Conservation (phyloP, 2,329 filamentous ascomycete species). For the Chrysoporthe austroafricana region DNA sequence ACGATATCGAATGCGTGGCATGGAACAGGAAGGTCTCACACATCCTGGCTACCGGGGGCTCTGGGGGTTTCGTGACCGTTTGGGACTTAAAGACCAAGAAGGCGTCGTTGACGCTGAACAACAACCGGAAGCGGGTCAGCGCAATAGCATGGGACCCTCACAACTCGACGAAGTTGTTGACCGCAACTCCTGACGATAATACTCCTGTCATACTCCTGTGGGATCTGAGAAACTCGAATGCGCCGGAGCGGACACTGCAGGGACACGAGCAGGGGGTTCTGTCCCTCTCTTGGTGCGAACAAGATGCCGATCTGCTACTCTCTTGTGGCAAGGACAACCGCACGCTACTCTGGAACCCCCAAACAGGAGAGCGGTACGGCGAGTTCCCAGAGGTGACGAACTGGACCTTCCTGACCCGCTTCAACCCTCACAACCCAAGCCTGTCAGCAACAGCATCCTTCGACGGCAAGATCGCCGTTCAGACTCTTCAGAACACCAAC, state of each 20-base stretch:
- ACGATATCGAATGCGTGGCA: conserved; percentile 94
- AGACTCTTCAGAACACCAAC: conserved; percentile 94
- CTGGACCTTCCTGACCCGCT: conserved; percentile 95
- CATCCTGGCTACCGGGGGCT: conserved; percentile 92
- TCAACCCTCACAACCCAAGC: conserved; percentile 91
- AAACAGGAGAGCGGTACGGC: conserved; percentile 83
- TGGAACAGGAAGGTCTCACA: conserved; percentile 99
- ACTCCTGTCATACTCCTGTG: conserved; percentile 88
- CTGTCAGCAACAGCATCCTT: conserved; percentile 95
- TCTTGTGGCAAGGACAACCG: conserved; percentile 97
- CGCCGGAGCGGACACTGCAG: conserved; percentile 83
- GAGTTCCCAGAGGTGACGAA: conserved; percentile 98
- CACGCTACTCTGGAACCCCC: conserved; percentile 94
- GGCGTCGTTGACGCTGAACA: conserved; percentile 93
- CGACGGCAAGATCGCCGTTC: conserved; percentile 92
- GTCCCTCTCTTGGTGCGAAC: conserved; percentile 92
- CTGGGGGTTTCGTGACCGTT: conserved; percentile 92
- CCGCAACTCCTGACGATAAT: conserved; percentile 86
- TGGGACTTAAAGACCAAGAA: conserved; percentile 99
- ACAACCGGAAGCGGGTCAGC: conserved; percentile 91
- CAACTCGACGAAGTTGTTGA: conserved; percentile 91
- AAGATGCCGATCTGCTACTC: conserved; percentile 85
- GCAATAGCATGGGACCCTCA: conserved; percentile 97
- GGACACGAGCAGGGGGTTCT: conserved; percentile 95
- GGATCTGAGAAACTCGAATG: conserved; percentile 95